phyloP scores from a whole-genome alignment of 73 alveolate genomes.

The Breviolum minutum region DNA sequence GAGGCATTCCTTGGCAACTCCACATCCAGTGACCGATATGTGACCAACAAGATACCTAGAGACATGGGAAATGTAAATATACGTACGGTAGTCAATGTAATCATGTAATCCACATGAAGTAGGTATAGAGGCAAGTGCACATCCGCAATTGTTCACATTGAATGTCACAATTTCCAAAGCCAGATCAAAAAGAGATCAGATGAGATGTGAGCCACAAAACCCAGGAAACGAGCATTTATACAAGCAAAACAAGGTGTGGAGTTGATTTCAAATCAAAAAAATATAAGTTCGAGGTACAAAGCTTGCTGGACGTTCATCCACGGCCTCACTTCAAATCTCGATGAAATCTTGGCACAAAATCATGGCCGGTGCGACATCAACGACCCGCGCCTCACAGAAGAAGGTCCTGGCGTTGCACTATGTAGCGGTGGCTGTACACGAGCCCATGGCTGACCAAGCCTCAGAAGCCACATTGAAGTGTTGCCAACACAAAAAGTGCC shows the following conservation, averaged over 20 bases:
- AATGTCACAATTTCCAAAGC: not conserved
- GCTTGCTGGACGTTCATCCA: conserved; percentile 60
- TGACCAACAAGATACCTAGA: not conserved
- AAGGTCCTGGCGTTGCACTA: not conserved
- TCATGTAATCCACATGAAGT: not conserved
- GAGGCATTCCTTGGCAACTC: conserved; percentile 15
- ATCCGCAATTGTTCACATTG: not conserved
- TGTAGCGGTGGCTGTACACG: conserved; percentile 50
- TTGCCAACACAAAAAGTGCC: not conserved
- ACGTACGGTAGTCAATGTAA: not conserved
- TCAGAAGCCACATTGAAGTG: not conserved
- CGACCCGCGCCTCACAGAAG: conserved; percentile 9
- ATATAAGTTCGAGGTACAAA: not conserved
- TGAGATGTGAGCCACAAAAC: not conserved
- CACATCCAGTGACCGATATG: not conserved
- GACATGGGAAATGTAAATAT: not conserved
- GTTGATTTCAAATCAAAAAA: not conserved
- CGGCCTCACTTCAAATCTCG: conserved; percentile 1
- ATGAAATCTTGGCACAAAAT: not conserved
- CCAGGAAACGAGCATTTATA: not conserved
- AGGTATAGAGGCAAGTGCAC: not conserved
- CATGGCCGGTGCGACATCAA: not conserved
- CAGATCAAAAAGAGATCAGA: not conserved
- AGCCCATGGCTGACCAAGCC: conserved; percentile 36
- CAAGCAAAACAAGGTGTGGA: not conserved